A percentile compares a stretch with the other conserved stretches of the same genome.
phyloP scores from a whole-genome alignment of 2,329 filamentous ascomycete genomes.

The Pestalotiopsis sp. region DNA sequence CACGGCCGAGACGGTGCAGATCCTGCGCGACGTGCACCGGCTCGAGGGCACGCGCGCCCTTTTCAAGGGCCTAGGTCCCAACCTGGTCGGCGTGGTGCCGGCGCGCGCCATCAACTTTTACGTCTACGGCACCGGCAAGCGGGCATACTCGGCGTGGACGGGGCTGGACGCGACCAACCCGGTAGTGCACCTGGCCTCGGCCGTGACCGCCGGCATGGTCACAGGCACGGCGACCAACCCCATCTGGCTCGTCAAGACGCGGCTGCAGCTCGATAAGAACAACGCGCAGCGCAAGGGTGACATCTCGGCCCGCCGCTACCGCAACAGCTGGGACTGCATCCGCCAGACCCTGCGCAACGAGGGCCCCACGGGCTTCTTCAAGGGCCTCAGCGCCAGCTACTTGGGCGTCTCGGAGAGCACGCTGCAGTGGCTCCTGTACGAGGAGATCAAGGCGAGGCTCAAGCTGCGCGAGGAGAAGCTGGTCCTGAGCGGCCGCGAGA shows the following conservation, averaged over 20 bases:
- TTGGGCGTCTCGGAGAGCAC: constrained; percentile 89
- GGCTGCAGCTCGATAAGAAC: constrained; percentile 89
- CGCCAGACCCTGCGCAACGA: constrained; percentile 80
- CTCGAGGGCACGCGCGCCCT: constrained; percentile 83
- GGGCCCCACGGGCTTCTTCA: constrained; percentile 81
- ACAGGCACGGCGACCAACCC: constrained; percentile 93
- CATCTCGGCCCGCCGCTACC: constrained; percentile 68
- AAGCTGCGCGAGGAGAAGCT: constrained; percentile 64
- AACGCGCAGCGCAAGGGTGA: constrained; percentile 63
- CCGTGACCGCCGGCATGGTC: constrained; percentile 76
- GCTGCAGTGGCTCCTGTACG: constrained; percentile 92
- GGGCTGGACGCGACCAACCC: constrained; percentile 71
- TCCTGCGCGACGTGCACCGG: constrained; percentile 78
- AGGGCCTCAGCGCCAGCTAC: constrained; percentile 89
- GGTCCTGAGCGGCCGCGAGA: constrained; percentile 60
- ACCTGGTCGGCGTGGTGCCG: constrained; percentile 86
- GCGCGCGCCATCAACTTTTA: constrained; percentile 93
- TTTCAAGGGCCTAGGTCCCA: constrained; percentile 92
- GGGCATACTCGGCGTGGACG: constrained; percentile 74
- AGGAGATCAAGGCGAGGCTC: constrained; percentile 83
- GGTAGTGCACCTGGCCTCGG: constrained; percentile 78
- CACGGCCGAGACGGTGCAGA: constrained; percentile 83
- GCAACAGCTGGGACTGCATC: constrained; percentile 86
- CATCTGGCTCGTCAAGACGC: constrained; percentile 95
- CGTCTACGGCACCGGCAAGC: constrained; percentile 90